These are phyloP conservation scores for Phalaenopsis hybrid DNA, from an alignment of 116 monocot genomes.

Conservation along the genomic window DNA sequence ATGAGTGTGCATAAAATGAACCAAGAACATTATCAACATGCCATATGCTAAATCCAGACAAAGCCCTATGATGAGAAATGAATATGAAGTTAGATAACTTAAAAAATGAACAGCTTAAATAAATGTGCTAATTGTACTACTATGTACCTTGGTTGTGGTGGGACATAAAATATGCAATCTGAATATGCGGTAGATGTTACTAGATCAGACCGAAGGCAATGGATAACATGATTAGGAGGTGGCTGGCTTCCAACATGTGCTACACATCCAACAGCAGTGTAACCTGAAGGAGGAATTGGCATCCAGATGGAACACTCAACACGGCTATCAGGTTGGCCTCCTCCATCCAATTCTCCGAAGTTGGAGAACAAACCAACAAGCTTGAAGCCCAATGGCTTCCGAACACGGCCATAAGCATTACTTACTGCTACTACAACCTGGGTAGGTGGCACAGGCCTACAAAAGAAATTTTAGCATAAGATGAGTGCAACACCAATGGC, in stretches of 20 bases:
- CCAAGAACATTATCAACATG: constrained; percentile 67
- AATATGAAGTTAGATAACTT: background rate
- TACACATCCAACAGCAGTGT: constrained; percentile 82
- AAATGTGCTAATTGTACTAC: background rate
- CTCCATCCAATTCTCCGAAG: constrained; percentile 20
- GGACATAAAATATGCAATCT: constrained; percentile 60
- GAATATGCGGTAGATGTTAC: constrained; percentile 66
- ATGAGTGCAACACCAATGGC: background rate
- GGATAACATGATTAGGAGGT: constrained; percentile 74
- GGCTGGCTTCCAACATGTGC: constrained; percentile 64
- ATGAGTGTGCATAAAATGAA: constrained; percentile 73
- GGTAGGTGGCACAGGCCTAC: constrained; percentile 79
- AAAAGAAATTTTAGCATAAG: constrained; percentile 12
- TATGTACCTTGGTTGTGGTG: constrained; percentile 46
- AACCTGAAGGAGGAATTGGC: constrained; percentile 90
- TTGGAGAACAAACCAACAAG: constrained; percentile 57
- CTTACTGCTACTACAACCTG: constrained; percentile 81
- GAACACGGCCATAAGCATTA: constrained; percentile 84
- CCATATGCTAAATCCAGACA: constrained; percentile 84
- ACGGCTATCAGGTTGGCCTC: constrained; percentile 9
- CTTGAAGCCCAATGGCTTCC: constrained; percentile 77
- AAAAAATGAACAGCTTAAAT: background rate
- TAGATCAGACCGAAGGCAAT: constrained; percentile 93
- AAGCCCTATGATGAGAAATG: constrained; percentile 21
- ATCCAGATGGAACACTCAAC: constrained; percentile 82